Evolutionary conservation across 768 basidiomycete species (phyloP), one percentile per base, ranked within the genome.

Genomic region (Lactifluus volemus): DNA sequence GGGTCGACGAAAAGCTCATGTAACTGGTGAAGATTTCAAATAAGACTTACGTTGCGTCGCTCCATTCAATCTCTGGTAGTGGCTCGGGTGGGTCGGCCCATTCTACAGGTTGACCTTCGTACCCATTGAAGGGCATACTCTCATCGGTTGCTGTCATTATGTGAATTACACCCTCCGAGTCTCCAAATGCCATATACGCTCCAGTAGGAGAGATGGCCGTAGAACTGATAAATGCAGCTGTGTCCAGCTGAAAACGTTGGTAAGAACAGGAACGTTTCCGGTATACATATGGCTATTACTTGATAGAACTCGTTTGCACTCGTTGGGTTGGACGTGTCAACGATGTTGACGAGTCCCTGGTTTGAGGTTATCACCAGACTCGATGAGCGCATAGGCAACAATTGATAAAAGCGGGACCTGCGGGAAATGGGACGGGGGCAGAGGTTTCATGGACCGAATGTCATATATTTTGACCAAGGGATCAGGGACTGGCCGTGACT

Each of bases 401-500:
- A 51, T 88, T 84, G 64, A 95, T 86, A 71, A 95, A 94, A 1
- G 89, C 83, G 1, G 96, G 94, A 0, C 89, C 88, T 11, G 86
- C 82, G 5, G 92, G 84, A 71, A 97, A 98, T 1, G 91, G 84
- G 34, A 98, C 80, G 0, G 96, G 92, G 92, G 81, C 2, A 98
- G 78, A 0, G 92, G 79, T 44, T 83, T 81, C 78, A 98, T 82
- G 25, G 81, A 90, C 34, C 96, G 86, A 34, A 92, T 68, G 71
- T 99, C 96, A 67, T 88, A 97, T 12, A 98, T 79, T 73, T 96
- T 97, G 64, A 99, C 92, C 38, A 94, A 77, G 3, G 93, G 91
- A 70, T 98, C 96, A 0, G 91, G 89, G 57, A 88, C 81, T 5
- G 95, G 92, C 50, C 88, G 85, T 7, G 88, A 85, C 72, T 90